A percentile compares a stretch with the other conserved stretches of the same genome.
phyloP scores from a whole-genome alignment of 805 yeast genomes.

The Zygoascus flipseniorum region DNA sequence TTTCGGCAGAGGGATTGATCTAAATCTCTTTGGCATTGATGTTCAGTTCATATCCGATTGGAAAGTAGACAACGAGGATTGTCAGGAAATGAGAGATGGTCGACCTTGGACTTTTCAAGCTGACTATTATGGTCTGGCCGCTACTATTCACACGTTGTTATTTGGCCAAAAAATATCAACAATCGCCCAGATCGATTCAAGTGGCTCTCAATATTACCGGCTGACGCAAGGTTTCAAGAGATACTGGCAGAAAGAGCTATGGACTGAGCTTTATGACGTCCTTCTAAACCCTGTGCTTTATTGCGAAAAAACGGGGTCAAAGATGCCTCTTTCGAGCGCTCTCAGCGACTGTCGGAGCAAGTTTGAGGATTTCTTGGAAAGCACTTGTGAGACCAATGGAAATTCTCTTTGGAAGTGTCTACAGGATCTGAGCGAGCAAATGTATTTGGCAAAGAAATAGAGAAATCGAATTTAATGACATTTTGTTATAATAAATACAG shows the following conservation, averaged over 20 bases:
- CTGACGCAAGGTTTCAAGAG: slow-evolving; percentile 47
- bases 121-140: slow-evolving; percentile 79
- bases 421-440: slow-evolving; percentile 10
- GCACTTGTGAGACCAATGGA: slow-evolving; percentile 18
- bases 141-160: slow-evolving; percentile 60
- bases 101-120: slow-evolving; percentile 69
- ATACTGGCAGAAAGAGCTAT: slow-evolving; percentile 66
- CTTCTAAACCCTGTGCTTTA: slow-evolving; percentile 49
- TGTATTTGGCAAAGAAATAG: slow-evolving; percentile 4
- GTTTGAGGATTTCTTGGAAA: slow-evolving; percentile 38
- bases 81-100: slow-evolving; percentile 55
- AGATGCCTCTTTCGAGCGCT: slow-evolving; percentile 36
- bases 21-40: slow-evolving; percentile 43
- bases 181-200: slow-evolving; percentile 19
- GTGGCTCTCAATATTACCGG: slow-evolving; percentile 20
- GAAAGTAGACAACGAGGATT: slow-evolving; percentile 59
- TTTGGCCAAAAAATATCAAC: slow-evolving; percentile 59
- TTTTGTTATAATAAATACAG: background rate
- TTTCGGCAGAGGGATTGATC: slow-evolving; percentile 74
- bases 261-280: slow-evolving; percentile 58
- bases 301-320: slow-evolving; percentile 7
- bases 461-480: background rate
- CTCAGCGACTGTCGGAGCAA: slow-evolving; percentile 29
- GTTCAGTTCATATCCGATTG: slow-evolving; percentile 52
- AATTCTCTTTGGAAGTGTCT: slow-evolving; percentile 15